A percentile compares a stretch with the other conserved stretches of the same genome.
Evolutionary conservation across 768 basidiomycete genomes (phyloP).

Genomic region (Suillus plorans): DNA sequence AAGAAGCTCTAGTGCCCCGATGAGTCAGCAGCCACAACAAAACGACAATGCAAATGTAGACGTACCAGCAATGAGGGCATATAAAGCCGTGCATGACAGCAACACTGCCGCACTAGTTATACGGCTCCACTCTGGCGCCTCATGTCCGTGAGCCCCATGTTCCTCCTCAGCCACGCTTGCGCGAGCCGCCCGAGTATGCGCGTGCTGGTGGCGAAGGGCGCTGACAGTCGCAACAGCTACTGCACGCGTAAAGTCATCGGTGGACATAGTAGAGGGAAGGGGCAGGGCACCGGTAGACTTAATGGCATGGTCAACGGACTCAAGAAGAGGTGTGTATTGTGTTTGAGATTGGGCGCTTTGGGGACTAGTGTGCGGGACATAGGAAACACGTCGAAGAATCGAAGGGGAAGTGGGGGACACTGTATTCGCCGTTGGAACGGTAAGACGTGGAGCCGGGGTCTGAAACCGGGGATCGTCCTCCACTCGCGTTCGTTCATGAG

Average conservation of each 20-base stretch:
- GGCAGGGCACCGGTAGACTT: slow-evolving; percentile 51
- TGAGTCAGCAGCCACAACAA: neutral
- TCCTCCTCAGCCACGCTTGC: slow-evolving; percentile 41
- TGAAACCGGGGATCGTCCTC: slow-evolving; percentile 37
- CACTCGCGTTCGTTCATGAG: slow-evolving; percentile 34
- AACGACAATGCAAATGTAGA: slow-evolving; percentile 8
- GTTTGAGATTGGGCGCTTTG: slow-evolving; percentile 22
- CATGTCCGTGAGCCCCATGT: slow-evolving; percentile 75
- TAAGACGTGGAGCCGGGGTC: slow-evolving; percentile 34
- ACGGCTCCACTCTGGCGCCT: slow-evolving; percentile 96
- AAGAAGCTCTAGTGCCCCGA: slow-evolving; percentile 66
- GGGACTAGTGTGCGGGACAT: slow-evolving; percentile 41
- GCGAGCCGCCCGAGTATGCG: slow-evolving; percentile 47
- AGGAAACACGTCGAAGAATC: slow-evolving; percentile 52
- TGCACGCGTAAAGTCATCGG: slow-evolving; percentile 90
- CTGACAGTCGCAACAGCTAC: slow-evolving; percentile 94
- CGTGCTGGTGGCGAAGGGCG: slow-evolving; percentile 80
- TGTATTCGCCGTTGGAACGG: slow-evolving; percentile 22
- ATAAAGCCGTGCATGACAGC: slow-evolving; percentile 85
- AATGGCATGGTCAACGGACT: slow-evolving; percentile 77
- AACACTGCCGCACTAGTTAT: slow-evolving; percentile 87
- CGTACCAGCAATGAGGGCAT: slow-evolving; percentile 94
- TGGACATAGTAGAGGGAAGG: slow-evolving; percentile 66
- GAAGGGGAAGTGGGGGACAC: slow-evolving; percentile 49
- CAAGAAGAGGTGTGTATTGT: slow-evolving; percentile 61